Evolutionary conservation across 2,329 filamentous ascomycete genomes (phyloP).

Genomic region (Pseudogymnoascus sp.): DNA sequence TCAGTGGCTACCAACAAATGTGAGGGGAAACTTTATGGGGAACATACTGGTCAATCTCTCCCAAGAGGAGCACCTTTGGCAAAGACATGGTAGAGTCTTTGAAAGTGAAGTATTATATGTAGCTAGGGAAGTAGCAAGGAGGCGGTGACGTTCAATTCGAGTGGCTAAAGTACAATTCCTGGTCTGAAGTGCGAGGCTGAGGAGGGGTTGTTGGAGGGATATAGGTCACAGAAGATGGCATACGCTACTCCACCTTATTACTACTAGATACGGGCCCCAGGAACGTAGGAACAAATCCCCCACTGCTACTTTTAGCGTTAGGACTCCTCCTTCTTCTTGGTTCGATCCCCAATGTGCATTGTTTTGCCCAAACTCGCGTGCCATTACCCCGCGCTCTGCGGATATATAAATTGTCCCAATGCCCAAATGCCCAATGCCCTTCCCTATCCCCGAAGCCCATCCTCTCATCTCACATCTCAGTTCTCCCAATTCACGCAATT

Average conservation of each 20-base stretch:
- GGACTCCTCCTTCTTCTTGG: not conserved
- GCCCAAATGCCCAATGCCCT: not conserved
- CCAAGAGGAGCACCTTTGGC: slow-evolving; percentile 55
- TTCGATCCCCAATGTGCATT: not conserved
- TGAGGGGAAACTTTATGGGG: not conserved
- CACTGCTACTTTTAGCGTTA: not conserved
- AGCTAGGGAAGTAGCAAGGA: not conserved
- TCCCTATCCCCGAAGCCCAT: not conserved
- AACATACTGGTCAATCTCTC: slow-evolving; percentile 56
- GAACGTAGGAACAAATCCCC: not conserved
- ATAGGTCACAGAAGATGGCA: not conserved
- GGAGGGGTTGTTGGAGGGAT: not conserved
- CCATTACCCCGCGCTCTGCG: not conserved
- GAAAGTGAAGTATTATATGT: not conserved
- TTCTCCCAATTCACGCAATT: not conserved
- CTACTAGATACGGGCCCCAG: not conserved
- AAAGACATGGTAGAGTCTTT: slow-evolving; percentile 28
- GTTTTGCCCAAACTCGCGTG: not conserved
- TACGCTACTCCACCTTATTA: not conserved
- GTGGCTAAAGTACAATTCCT: not conserved
- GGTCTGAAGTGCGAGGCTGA: not conserved
- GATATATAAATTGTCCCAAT: not conserved
- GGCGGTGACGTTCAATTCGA: not conserved
- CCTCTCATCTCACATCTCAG: not conserved
- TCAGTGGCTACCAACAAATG: slow-evolving; percentile 10